Percentiles rank a stretch among this genome's conserved stretches.
These are phyloP conservation scores for Thymus mandschuricus DNA, from an alignment of 257 asterid species.

Conservation along the genomic window DNA sequence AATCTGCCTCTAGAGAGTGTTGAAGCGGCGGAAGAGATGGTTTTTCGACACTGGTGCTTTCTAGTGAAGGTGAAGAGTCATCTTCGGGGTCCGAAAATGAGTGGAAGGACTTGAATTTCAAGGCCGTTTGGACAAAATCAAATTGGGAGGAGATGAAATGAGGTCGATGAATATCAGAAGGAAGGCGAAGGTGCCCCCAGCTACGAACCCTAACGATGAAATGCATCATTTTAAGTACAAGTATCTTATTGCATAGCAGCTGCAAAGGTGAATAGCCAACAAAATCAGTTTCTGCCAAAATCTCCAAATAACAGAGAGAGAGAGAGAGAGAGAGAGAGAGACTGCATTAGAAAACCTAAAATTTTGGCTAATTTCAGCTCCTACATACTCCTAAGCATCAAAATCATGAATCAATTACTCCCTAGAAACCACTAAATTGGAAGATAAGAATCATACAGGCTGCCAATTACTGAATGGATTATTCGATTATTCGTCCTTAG, in stretches of 20 bases:
- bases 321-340: no score
- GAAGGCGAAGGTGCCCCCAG: slow-evolving; percentile 17
- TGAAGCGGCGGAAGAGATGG: slow-evolving; percentile 53
- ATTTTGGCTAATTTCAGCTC: no score
- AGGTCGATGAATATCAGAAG: not conserved
- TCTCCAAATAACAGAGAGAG: not conserved
- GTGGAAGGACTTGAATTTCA: slow-evolving; percentile 33
- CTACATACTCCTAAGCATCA: no score
- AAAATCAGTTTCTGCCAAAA: not conserved
- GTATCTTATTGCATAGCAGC: slow-evolving; percentile 12
- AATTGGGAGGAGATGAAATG: slow-evolving; percentile 2
- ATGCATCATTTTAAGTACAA: slow-evolving; percentile 1
- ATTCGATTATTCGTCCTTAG: no score
- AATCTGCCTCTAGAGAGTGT: slow-evolving; percentile 70
- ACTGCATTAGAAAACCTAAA: no score
- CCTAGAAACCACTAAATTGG: no score
- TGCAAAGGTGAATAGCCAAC: not conserved
- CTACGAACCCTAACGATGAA: slow-evolving; percentile 26
- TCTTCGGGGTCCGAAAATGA: slow-evolving; percentile 45
- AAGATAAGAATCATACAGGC: no score
- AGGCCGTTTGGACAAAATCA: not conserved
- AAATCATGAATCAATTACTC: no score
- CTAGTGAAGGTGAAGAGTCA: slow-evolving; percentile 7
- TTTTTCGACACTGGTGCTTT: slow-evolving; percentile 25
- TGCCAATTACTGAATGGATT: no score